Conservation (phyloP, 768 basidiomycete species). For the Tephrocybe rancida region DNA sequence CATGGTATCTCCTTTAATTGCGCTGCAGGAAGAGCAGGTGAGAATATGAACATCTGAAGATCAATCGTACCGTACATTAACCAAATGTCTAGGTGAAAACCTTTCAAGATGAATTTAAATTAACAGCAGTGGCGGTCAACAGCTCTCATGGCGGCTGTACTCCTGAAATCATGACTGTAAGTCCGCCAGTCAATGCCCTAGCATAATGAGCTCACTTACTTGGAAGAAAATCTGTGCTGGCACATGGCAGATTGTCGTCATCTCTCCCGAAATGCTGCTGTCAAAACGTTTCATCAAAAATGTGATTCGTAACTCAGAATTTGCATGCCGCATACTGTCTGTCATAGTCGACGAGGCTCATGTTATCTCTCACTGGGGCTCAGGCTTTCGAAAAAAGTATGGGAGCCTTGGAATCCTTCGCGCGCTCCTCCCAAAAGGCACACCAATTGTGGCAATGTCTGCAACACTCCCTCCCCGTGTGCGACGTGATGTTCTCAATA, state of each 20-base stretch:
- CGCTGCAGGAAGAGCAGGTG: slow-evolving; percentile 40
- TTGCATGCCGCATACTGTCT: slow-evolving; percentile 22
- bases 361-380: slow-evolving; percentile 38
- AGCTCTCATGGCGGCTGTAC: too few relatives aligned
- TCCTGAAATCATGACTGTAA: too few relatives aligned
- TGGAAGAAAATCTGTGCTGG: slow-evolving; percentile 1
- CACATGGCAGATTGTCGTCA: slow-evolving; percentile 30
- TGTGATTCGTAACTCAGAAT: slow-evolving; percentile 24
- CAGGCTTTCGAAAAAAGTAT: slow-evolving; percentile 32
- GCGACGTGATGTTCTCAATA: slow-evolving; percentile 25
- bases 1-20: slow-evolving; percentile 39
- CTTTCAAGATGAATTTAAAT: too few relatives aligned
- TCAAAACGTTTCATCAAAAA: slow-evolving; percentile 25
- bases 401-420: slow-evolving; percentile 26
- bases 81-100: too few relatives aligned
- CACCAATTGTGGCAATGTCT: slow-evolving; percentile 32
- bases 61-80: too few relatives aligned
- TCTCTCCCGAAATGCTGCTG: slow-evolving; percentile 36
- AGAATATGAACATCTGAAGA: neutral
- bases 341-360: slow-evolving; percentile 39
- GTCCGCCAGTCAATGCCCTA: too few relatives aligned
- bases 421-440: slow-evolving; percentile 26
- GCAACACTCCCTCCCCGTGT: slow-evolving; percentile 32
- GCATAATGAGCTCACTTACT: too few relatives aligned
- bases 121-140: too few relatives aligned